These are phyloP conservation scores for Pisolithus thermaeus DNA, from an alignment of 1,284 basidiomycete genomes.

Conservation along the genomic window DNA sequence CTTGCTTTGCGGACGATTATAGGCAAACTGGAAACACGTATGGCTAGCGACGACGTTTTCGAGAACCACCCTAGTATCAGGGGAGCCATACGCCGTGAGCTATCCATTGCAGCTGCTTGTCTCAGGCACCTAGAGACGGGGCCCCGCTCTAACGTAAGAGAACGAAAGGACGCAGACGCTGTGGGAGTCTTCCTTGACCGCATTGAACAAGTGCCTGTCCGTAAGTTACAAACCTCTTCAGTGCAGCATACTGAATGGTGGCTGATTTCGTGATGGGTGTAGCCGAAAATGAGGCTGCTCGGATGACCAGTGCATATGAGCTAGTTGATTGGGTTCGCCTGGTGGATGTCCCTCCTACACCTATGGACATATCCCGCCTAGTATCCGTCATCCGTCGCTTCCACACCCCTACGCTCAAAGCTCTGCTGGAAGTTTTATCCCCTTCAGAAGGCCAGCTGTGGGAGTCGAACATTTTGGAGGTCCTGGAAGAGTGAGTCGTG, in stretches of 20 bases:
- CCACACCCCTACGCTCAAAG: constrained; percentile 36
- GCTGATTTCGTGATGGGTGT: not conserved
- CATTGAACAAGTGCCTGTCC: constrained; percentile 35
- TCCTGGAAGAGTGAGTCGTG: constrained; percentile 28
- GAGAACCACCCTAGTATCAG: constrained; percentile 33
- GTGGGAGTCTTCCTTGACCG: constrained; percentile 38
- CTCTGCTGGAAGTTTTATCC: constrained; percentile 39
- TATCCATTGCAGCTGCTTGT: constrained; percentile 32
- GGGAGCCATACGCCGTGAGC: constrained; percentile 43
- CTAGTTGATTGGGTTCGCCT: constrained; percentile 58
- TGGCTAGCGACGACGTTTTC: constrained; percentile 23
- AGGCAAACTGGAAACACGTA: constrained; percentile 32
- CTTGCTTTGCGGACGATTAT: constrained; percentile 31
- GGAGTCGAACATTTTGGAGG: constrained; percentile 22
- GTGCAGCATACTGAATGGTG: not conserved
- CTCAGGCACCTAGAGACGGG: constrained; percentile 26
- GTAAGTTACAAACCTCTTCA: constrained; percentile 29
- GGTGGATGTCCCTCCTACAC: constrained; percentile 29
- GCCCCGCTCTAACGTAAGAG: not conserved
- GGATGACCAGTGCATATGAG: constrained; percentile 40
- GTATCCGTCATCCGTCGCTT: constrained; percentile 34
- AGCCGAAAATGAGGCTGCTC: constrained; percentile 32
- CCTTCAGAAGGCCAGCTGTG: constrained; percentile 40
- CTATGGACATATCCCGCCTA: constrained; percentile 37
- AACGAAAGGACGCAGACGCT: constrained; percentile 7